A percentile compares a stretch with the other conserved stretches of the same genome.
Evolutionary conservation across 805 yeast genomes (phyloP).

Genomic region (Ascoidea asiatica): DNA sequence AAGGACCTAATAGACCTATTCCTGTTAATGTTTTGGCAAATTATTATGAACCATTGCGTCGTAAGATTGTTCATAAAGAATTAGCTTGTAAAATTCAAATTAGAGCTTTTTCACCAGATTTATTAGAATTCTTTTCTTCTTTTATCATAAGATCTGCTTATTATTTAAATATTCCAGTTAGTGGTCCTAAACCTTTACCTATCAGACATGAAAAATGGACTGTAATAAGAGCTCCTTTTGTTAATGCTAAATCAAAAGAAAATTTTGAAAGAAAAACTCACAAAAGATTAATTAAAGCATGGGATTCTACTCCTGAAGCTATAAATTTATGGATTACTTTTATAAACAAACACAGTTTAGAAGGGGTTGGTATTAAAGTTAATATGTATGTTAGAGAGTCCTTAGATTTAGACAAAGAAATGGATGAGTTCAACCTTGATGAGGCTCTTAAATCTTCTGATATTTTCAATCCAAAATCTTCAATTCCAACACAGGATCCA

Average conservation of each 20-base stretch:
- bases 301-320: conserved; percentile 77
- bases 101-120: conserved; percentile 57
- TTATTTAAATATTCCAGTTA: conserved; percentile 77
- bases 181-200: conserved; percentile 56
- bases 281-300: conserved; percentile 58
- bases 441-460: conserved; percentile 10
- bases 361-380: conserved; percentile 79
- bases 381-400: conserved; percentile 43
- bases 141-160: conserved; percentile 85
- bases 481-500: conserved; percentile 16
- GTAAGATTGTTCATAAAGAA: conserved; percentile 55
- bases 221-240: conserved; percentile 85
- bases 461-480: conserved; percentile 9
- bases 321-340: conserved; percentile 73
- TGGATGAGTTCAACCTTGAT: conserved; percentile 19
- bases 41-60: conserved; percentile 67
- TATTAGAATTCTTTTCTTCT: conserved; percentile 64
- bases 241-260: conserved; percentile 87
- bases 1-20: conserved; percentile 36
- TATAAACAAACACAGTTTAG: conserved; percentile 59
- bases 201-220: conserved; percentile 83
- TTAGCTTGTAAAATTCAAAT: conserved; percentile 66
- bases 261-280: conserved; percentile 84
- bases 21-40: conserved; percentile 81
- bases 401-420: conserved; percentile 26